Evolutionary conservation across 306 rosid species (phyloP), one percentile per base, ranked within the genome.

Genomic region (Argentina anserina): DNA sequence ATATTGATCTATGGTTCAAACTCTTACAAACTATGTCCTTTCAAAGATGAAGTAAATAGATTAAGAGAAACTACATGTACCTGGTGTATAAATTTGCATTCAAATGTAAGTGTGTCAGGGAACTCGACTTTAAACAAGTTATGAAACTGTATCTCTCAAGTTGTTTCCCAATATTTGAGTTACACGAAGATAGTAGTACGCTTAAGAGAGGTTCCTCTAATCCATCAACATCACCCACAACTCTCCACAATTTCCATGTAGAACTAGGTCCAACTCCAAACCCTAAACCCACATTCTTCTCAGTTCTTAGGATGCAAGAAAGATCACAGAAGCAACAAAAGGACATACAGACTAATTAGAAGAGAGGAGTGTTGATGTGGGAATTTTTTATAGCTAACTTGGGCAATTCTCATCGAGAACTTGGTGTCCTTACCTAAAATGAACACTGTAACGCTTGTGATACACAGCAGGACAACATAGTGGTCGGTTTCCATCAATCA

Each of bases 1-100:
- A 39, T 70, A 67, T 66, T 58, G 72, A 58, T 60, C 43, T 70
- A 67, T 66, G 63, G 72, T 68, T 77, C 55, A 39, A n/a, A n/a
- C n/a, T n/a, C n/a, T n/a, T n/a, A n/a, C n/a, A n/a, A n/a, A n/a
- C n/a, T n/a, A n/a, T n/a, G n/a, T n/a, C n/a, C n/a, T n/a, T n/a
- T n/a, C n/a, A n/a, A n/a, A n/a, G n/a, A n/a, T n/a, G n/a, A n/a
- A n/a, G n/a, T n/a, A n/a, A n/a, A n/a, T n/a, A n/a, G n/a, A n/a
- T n/a, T n/a, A n/a, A n/a, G n/a, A n/a, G n/a, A n/a, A n/a, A n/a
- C n/a, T n/a, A n/a, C n/a, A n/a, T n/a, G n/a, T n/a, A n/a, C n/a
- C n/a, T n/a, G 56, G 12, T 2, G 9, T 5, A 25, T 1, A 15
- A 53, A 21, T 21, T 25, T 5, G 8, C 3, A 49, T 17, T 18